phyloP scores from a whole-genome alignment of 768 basidiomycete species.

The Mycena capillaripes region DNA sequence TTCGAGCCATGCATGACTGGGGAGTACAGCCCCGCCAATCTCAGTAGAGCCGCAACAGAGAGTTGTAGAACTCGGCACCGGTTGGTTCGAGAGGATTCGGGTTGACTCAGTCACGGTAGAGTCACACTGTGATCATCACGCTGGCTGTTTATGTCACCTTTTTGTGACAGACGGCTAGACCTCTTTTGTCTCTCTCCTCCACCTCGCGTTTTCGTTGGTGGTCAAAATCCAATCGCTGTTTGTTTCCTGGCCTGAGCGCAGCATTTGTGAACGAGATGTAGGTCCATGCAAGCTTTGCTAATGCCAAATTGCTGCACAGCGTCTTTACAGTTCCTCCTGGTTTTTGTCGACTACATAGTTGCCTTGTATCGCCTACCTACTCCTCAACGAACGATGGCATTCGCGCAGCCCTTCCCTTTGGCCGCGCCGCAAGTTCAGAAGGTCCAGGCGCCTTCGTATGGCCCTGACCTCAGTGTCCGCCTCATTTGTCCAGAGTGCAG shows the following conservation, averaged over 20 bases:
- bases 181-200: slow-evolving; percentile 2
- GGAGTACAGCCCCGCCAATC: too few species aligned
- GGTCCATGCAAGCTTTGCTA: slow-evolving; percentile 24
- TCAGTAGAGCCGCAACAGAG: too few species aligned
- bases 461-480: slow-evolving; percentile 88
- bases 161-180: not conserved
- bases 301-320: slow-evolving; percentile 36
- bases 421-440: slow-evolving; percentile 69
- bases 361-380: slow-evolving; percentile 21
- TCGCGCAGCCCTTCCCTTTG: slow-evolving; percentile 85
- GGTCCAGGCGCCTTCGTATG: slow-evolving; percentile 71
- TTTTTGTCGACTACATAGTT: slow-evolving; percentile 20
- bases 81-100: not conserved
- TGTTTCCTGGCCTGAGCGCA: slow-evolving; percentile 34
- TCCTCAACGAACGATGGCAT: slow-evolving; percentile 64
- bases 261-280: slow-evolving; percentile 34
- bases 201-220: slow-evolving; percentile 6
- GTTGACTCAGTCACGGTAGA: not conserved
- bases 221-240: slow-evolving; percentile 4
- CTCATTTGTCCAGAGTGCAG: slow-evolving; percentile 97
- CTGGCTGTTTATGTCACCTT: too few species aligned
- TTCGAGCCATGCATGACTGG: too few species aligned
- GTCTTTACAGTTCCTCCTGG: slow-evolving; percentile 28
- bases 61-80: too few species aligned
- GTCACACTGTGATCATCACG: not conserved